Percentiles rank a stretch among this genome's conserved stretches.
Conservation (phyloP, 345 rosid genomes). For the Aegle marmelos region DNA sequence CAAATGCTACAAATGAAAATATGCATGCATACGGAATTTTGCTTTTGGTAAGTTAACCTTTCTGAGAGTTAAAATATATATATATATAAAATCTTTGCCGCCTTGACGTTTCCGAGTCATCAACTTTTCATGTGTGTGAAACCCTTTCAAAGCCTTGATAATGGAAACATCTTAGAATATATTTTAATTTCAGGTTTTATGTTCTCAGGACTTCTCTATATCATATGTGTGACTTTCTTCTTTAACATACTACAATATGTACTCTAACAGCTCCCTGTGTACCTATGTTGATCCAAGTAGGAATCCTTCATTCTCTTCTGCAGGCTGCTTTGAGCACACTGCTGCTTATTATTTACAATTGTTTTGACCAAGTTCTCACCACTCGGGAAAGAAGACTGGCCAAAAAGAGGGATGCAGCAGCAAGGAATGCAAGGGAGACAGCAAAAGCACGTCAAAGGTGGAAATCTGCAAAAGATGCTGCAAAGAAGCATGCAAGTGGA, state of each 20-base stretch:
- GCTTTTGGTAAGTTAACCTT: conserved; percentile 72
- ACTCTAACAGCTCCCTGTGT: neutral
- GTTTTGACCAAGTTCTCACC: conserved; percentile 79
- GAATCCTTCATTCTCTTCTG: conserved; percentile 22
- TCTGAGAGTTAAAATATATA: no score
- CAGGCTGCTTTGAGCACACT: conserved; percentile 74
- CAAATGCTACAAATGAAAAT: conserved; percentile 68
- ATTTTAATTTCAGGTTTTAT: conserved; percentile 3
- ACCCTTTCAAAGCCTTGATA: neutral
- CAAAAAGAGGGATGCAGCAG: conserved; percentile 87
- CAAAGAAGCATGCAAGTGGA: conserved; percentile 64
- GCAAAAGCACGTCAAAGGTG: conserved; percentile 78
- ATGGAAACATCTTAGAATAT: neutral
- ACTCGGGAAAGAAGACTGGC: conserved; percentile 74
- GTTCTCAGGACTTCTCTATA: neutral
- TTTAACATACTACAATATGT: neutral
- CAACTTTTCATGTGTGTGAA: neutral
- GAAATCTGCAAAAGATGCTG: conserved; percentile 69
- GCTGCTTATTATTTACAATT: conserved; percentile 80
- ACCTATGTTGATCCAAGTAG: conserved; percentile 6
- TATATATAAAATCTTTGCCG: neutral
- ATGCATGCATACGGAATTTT: conserved; percentile 78
- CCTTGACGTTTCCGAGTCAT: neutral
- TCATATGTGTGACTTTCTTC: neutral
- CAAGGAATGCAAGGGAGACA: conserved; percentile 59